A percentile compares a stretch with the other conserved stretches of the same genome.
phyloP scores from a whole-genome alignment of 768 basidiomycete species.

The Lactarius tabidus region DNA sequence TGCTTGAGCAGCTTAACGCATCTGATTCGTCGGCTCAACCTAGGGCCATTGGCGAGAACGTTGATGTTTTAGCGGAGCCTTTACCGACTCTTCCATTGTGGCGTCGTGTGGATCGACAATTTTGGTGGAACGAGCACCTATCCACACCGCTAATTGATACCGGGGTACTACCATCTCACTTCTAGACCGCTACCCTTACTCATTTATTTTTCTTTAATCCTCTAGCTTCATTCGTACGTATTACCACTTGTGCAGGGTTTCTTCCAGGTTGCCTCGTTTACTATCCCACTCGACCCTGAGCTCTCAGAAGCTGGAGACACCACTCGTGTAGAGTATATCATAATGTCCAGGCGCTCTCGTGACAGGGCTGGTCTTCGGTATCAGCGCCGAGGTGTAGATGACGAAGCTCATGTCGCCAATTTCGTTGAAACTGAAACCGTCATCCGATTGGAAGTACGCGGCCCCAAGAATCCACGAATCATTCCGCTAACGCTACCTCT shows the following conservation, averaged over 20 bases:
- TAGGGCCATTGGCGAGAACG: constrained; percentile 35
- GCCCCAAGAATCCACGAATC: neutral
- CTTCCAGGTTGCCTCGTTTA: constrained; percentile 72
- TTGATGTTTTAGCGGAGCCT: constrained; percentile 65
- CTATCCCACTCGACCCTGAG: constrained; percentile 48
- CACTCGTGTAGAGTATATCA: constrained; percentile 63
- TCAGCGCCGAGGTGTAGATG: constrained; percentile 91
- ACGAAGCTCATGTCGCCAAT: constrained; percentile 90
- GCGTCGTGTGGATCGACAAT: constrained; percentile 84
- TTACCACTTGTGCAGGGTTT: constrained; percentile 93
- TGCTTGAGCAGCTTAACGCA: constrained; percentile 60
- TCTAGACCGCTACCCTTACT: neutral
- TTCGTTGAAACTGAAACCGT: constrained; percentile 95
- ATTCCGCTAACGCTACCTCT: neutral
- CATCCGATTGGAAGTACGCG: constrained; percentile 71
- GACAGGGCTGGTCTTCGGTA: constrained; percentile 92
- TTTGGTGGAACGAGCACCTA: constrained; percentile 97
- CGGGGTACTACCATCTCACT: constrained; percentile 50
- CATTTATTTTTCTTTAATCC: neutral
- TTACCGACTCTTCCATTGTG: constrained; percentile 78
- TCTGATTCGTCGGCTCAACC: constrained; percentile 32
- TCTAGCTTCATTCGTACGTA: constrained; percentile 77
- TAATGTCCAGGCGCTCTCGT: constrained; percentile 82
- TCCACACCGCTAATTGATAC: constrained; percentile 81
- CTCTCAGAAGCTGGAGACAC: constrained; percentile 36